A percentile compares a stretch with the other conserved stretches of the same genome.
Evolutionary conservation across 805 yeast species (phyloP).

Genomic region (Vanderwaltozyma polyspora): DNA sequence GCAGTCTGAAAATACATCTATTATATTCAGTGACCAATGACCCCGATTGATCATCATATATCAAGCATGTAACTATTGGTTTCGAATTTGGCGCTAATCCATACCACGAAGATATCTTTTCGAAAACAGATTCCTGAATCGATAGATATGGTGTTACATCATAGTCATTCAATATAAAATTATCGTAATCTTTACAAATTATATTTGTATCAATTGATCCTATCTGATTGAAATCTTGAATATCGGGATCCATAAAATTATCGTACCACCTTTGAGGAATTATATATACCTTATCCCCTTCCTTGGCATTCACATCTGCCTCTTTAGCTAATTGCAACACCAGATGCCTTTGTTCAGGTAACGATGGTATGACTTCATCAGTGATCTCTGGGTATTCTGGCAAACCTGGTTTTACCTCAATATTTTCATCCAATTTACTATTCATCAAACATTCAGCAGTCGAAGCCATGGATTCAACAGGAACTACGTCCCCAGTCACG

Average conservation of each 20-base stretch:
- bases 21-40: constrained; percentile 27
- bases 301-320: constrained; percentile 17
- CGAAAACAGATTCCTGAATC: constrained; percentile 36
- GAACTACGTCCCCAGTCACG: no score
- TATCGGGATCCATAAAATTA: constrained; percentile 28
- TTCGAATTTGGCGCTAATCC: constrained; percentile 33
- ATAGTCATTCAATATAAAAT: constrained; percentile 29
- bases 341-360: constrained; percentile 15
- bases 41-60: constrained; percentile 19
- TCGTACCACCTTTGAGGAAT: constrained; percentile 38
- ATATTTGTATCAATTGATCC: constrained; percentile 39
- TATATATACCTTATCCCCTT: constrained; percentile 40
- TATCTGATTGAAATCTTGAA: constrained; percentile 22
- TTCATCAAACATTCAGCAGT: no score
- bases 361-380: no score
- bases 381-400: no score
- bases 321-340: constrained; percentile 9
- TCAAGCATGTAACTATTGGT: constrained; percentile 29
- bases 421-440: no score
- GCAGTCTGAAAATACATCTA: constrained; percentile 29
- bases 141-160: constrained; percentile 22
- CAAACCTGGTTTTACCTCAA: no score
- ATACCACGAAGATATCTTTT: constrained; percentile 40
- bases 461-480: no score
- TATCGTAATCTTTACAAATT: constrained; percentile 36